Evolutionary conservation across 805 yeast species (phyloP).

Genomic region (Candida namnaoensis): DNA sequence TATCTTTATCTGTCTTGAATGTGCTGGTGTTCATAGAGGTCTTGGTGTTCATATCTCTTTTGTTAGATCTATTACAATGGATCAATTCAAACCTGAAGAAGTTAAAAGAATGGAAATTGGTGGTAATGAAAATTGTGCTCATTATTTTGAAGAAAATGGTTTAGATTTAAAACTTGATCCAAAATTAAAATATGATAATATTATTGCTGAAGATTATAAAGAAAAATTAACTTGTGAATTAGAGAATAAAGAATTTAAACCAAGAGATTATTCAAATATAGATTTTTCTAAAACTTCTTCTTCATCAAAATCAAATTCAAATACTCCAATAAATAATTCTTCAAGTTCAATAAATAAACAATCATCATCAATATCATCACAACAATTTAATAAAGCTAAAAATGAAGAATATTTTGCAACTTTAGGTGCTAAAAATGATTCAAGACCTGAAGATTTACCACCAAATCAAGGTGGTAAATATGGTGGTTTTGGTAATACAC

Average conservation of each 20-base stretch:
- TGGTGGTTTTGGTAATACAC: constrained; percentile 85
- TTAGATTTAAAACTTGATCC: constrained; percentile 57
- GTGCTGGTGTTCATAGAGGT: constrained; percentile 96
- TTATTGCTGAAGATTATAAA: constrained; percentile 92
- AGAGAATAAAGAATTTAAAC: constrained; percentile 57
- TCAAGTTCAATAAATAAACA: no score
- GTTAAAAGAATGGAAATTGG: constrained; percentile 87
- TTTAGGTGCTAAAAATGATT: constrained; percentile 63
- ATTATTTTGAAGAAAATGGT: constrained; percentile 66
- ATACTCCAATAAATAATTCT: constrained; percentile 2
- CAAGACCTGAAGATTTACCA: constrained; percentile 69
- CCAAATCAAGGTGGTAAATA: constrained; percentile 94
- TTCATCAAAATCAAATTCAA: constrained; percentile 2
- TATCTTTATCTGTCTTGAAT: constrained; percentile 91
- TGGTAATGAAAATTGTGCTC: constrained; percentile 72
- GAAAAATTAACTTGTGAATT: constrained; percentile 66
- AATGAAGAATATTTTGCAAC: constrained; percentile 80
- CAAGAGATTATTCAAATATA: constrained; percentile 48
- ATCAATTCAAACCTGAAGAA: constrained; percentile 93
- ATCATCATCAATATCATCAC: not conserved
- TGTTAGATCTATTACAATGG: constrained; percentile 97
- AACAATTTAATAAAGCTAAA: constrained; percentile 29
- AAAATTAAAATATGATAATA: constrained; percentile 73
- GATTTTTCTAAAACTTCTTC: constrained; percentile 8
- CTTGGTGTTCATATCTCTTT: constrained; percentile 95